These are phyloP conservation scores for Diospyros kaki DNA, from an alignment of 148 eudicot species.

Conservation along the genomic window DNA sequence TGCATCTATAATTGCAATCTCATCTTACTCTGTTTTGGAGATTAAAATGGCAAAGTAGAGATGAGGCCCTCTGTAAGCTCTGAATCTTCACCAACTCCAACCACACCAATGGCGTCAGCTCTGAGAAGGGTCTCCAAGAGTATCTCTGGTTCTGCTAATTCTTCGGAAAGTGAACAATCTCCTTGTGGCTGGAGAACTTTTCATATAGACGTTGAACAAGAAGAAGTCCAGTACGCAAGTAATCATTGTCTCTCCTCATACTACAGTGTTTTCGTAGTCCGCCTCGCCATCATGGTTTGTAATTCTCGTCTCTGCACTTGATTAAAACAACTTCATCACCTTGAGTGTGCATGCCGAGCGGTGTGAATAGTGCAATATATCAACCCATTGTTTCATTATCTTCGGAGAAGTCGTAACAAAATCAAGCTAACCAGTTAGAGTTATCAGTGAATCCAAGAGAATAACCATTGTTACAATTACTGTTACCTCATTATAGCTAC, in stretches of 20 bases:
- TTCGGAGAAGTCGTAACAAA: not conserved
- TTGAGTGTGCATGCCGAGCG: not conserved
- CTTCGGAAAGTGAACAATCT: constrained; percentile 29
- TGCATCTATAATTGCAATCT: constrained; percentile 3
- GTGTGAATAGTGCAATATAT: not conserved
- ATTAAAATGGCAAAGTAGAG: constrained; percentile 22
- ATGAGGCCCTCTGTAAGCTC: constrained; percentile 15
- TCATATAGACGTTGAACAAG: constrained; percentile 60
- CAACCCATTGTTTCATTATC: no score
- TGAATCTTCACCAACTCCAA: constrained; percentile 24
- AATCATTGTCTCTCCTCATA: constrained; percentile 67
- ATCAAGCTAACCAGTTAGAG: no score
- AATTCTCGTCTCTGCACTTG: not conserved
- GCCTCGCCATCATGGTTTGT: constrained; percentile 93
- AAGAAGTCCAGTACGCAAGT: constrained; percentile 59
- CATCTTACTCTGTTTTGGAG: not conserved
- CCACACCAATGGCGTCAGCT: constrained; percentile 29
- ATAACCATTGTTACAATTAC: no score
- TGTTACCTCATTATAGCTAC: no score
- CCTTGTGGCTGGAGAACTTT: constrained; percentile 34
- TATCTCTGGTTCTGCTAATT: constrained; percentile 18
- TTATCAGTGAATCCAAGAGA: no score
- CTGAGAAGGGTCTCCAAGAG: constrained; percentile 19
- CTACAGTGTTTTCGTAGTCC: constrained; percentile 90
- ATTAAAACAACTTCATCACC: not conserved